phyloP scores from a whole-genome alignment of 805 yeast species.

The Candida maris region DNA sequence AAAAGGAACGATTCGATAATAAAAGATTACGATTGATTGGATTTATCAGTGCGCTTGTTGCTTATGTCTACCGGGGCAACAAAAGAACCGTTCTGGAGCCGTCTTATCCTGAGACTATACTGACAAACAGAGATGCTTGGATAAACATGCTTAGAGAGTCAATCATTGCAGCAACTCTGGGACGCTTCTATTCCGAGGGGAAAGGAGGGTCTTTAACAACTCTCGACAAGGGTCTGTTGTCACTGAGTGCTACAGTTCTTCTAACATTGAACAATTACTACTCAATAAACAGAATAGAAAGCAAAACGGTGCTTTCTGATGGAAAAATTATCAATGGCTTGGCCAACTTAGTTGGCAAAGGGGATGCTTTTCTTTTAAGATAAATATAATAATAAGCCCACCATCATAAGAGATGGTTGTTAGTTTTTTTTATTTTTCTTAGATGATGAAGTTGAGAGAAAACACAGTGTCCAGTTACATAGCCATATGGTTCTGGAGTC shows the following conservation, averaged over 20 bases:
- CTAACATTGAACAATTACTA: slow-evolving; percentile 2
- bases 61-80: slow-evolving; percentile 1
- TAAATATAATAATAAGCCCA: background rate
- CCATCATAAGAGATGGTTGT: too few species aligned
- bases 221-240: slow-evolving; percentile 2
- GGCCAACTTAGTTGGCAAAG: slow-evolving; percentile 1
- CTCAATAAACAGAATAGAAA: background rate
- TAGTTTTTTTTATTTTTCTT: too few species aligned
- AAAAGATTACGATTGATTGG: slow-evolving; percentile 2
- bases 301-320: slow-evolving; percentile 1
- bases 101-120: background rate
- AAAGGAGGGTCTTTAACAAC: background rate
- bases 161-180: slow-evolving; percentile 1
- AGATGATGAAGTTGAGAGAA: too few species aligned
- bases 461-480: too few species aligned
- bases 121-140: slow-evolving; percentile 6
- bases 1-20: background rate
- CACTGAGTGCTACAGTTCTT: slow-evolving; percentile 1
- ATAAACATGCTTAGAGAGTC: slow-evolving; percentile 5
- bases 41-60: slow-evolving; percentile 1
- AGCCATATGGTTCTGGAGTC: background rate
- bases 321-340: slow-evolving; percentile 1
- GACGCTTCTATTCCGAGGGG: background rate
- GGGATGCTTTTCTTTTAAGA: slow-evolving; percentile 2
- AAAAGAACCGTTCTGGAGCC: background rate